Evolutionary conservation across 106 monocot genomes (phyloP).

Genomic region (Acorus calamus): DNA sequence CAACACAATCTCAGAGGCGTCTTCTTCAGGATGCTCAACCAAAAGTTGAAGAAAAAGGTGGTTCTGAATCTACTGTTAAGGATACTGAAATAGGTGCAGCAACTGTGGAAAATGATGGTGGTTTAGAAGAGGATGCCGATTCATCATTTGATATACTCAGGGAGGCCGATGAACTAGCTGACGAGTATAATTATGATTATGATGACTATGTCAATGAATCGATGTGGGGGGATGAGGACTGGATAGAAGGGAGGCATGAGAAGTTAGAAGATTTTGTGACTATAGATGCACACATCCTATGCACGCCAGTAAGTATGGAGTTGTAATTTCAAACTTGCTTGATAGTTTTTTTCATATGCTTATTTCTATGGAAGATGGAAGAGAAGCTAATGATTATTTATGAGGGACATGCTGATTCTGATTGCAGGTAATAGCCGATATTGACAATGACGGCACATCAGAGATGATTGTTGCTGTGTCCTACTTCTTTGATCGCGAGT

Average conservation of each 20-base stretch:
- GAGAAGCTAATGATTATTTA: no score
- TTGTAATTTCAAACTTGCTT: background rate
- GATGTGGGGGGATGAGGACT: constrained; percentile 98
- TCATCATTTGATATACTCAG: constrained; percentile 88
- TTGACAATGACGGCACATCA: constrained; percentile 83
- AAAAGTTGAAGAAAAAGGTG: constrained; percentile 15
- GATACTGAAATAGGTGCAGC: constrained; percentile 12
- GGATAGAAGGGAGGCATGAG: constrained; percentile 65
- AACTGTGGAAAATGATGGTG: constrained; percentile 58
- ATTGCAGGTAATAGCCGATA: constrained; percentile 91
- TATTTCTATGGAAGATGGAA: background rate
- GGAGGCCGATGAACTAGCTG: constrained; percentile 56
- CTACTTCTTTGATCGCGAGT: constrained; percentile 97
- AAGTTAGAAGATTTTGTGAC: constrained; percentile 85
- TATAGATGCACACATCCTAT: constrained; percentile 87
- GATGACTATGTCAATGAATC: constrained; percentile 91
- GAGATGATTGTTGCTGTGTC: constrained; percentile 97
- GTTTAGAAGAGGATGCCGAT: constrained; percentile 66
- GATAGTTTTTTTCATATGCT: background rate
- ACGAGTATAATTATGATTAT: constrained; percentile 96
- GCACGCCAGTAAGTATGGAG: constrained; percentile 73
- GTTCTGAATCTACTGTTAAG: constrained; percentile 23
- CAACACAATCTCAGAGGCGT: constrained; percentile 53
- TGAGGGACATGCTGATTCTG: background rate
- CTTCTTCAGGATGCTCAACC: constrained; percentile 54